These are phyloP conservation scores for Seiridium cupressi DNA, from an alignment of 2,329 filamentous ascomycete genomes.

Conservation along the genomic window DNA sequence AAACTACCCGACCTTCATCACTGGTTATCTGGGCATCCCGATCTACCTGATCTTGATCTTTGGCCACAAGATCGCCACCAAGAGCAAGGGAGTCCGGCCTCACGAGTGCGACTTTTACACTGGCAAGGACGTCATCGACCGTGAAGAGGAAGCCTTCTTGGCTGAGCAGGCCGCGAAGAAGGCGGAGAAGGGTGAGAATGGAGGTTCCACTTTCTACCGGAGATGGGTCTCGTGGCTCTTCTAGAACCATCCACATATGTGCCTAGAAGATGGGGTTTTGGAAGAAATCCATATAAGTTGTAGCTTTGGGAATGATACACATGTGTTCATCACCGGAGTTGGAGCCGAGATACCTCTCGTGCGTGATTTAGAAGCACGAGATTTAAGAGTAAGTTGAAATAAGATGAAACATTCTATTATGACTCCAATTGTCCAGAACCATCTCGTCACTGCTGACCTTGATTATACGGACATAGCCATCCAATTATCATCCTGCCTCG, in stretches of 20 bases:
- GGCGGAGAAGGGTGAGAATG: slow-evolving; percentile 20
- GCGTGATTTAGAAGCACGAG: neutral
- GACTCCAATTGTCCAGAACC: too few species aligned
- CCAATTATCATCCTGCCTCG: neutral
- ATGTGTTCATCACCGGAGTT: neutral
- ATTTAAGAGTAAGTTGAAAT: neutral
- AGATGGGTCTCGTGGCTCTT: slow-evolving; percentile 62
- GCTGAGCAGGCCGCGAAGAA: slow-evolving; percentile 46
- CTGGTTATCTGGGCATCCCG: slow-evolving; percentile 74
- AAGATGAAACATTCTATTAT: neutral
- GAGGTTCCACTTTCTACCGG: slow-evolving; percentile 52
- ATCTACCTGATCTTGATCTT: slow-evolving; percentile 69
- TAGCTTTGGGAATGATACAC: neutral
- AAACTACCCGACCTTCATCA: slow-evolving; percentile 72
- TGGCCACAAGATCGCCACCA: slow-evolving; percentile 61
- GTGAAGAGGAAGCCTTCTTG: slow-evolving; percentile 69
- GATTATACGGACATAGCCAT: too few species aligned
- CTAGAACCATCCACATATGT: slow-evolving; percentile 29
- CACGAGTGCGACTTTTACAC: slow-evolving; percentile 66
- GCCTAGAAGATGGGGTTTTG: neutral
- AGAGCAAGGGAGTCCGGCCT: slow-evolving; percentile 53
- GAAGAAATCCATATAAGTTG: too few species aligned
- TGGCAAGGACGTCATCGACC: slow-evolving; percentile 71
- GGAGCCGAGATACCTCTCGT: neutral
- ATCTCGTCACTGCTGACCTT: too few species aligned